A percentile compares a stretch with the other conserved stretches of the same genome.
Evolutionary conservation across 495 filamentous ascomycete genomes (phyloP).

Genomic region (Pseudevernia furfuracea): DNA sequence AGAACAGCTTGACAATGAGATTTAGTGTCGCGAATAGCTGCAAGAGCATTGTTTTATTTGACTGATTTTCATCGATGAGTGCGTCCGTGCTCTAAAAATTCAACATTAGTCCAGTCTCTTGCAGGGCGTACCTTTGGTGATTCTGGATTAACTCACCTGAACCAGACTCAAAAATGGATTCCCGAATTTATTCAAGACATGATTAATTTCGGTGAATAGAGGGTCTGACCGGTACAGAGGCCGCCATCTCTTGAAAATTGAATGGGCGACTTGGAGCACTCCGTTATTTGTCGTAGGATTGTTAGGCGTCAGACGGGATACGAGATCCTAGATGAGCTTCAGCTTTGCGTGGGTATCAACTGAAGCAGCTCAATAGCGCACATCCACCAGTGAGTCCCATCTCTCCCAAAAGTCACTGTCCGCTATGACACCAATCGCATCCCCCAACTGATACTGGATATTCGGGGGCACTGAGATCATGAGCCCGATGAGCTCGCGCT

Average conservation of each 20-base stretch:
- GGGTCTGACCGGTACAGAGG: slow-evolving; percentile 86
- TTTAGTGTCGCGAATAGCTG: slow-evolving; percentile 75
- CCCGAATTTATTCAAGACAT: slow-evolving; percentile 79
- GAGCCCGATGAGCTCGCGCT: slow-evolving; percentile 84
- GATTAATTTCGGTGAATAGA: slow-evolving; percentile 87
- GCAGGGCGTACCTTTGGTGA: no score
- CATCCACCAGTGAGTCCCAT: slow-evolving; percentile 88
- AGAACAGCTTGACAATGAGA: slow-evolving; percentile 81
- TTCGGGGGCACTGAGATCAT: slow-evolving; percentile 86
- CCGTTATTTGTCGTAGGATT: slow-evolving; percentile 81
- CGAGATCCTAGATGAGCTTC: slow-evolving; percentile 57
- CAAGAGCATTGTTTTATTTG: slow-evolving; percentile 63
- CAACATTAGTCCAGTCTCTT: slow-evolving; percentile 5
- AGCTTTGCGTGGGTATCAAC: neutral
- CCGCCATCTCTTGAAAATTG: slow-evolving; percentile 94
- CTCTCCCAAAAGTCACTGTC: slow-evolving; percentile 95
- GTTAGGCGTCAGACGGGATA: slow-evolving; percentile 69
- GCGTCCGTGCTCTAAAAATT: slow-evolving; percentile 58
- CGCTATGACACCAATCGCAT: slow-evolving; percentile 92
- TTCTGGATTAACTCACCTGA: slow-evolving; percentile 42
- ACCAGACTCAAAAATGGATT: slow-evolving; percentile 72
- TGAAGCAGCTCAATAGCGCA: slow-evolving; percentile 29
- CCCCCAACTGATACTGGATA: slow-evolving; percentile 89
- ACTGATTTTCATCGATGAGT: slow-evolving; percentile 65
- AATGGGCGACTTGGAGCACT: slow-evolving; percentile 93